Percentiles rank a stretch among this genome's conserved stretches.
Evolutionary conservation across 345 rosid species (phyloP).

Genomic region (Firmiana major): DNA sequence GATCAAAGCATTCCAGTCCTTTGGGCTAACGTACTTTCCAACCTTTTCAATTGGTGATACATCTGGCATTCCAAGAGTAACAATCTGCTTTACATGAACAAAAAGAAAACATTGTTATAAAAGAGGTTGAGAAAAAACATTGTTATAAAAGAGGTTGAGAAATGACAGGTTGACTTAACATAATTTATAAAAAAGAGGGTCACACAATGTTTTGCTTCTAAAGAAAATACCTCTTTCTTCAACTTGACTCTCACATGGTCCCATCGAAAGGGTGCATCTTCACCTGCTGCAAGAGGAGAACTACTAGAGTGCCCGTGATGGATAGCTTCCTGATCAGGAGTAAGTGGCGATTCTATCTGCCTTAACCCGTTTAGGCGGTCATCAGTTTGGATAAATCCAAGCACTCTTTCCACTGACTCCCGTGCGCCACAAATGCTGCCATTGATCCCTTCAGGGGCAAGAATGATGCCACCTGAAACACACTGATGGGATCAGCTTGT

Average conservation of each 20-base stretch:
- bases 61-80: constrained; percentile 88
- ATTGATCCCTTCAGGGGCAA: constrained; percentile 92
- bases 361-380: constrained; percentile 63
- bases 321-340: constrained; percentile 85
- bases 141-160: neutral
- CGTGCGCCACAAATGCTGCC: constrained; percentile 90
- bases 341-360: constrained; percentile 78
- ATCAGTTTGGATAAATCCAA: constrained; percentile 68
- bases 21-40: neutral
- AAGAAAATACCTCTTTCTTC: constrained; percentile 77
- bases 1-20: constrained; percentile 78
- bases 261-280: constrained; percentile 95
- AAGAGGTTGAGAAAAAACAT: neutral
- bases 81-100: constrained; percentile 55
- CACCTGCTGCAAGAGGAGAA: constrained; percentile 95
- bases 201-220: neutral
- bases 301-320: constrained; percentile 78
- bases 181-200: neutral
- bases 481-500: constrained; percentile 52
- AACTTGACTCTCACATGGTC: constrained; percentile 94
- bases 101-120: neutral
- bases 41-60: constrained; percentile 62
- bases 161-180: neutral
- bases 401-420: constrained; percentile 70
- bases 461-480: constrained; percentile 97